These are phyloP conservation scores for Russula griseocarnosa DNA, from an alignment of 768 basidiomycete species.

Conservation along the genomic window DNA sequence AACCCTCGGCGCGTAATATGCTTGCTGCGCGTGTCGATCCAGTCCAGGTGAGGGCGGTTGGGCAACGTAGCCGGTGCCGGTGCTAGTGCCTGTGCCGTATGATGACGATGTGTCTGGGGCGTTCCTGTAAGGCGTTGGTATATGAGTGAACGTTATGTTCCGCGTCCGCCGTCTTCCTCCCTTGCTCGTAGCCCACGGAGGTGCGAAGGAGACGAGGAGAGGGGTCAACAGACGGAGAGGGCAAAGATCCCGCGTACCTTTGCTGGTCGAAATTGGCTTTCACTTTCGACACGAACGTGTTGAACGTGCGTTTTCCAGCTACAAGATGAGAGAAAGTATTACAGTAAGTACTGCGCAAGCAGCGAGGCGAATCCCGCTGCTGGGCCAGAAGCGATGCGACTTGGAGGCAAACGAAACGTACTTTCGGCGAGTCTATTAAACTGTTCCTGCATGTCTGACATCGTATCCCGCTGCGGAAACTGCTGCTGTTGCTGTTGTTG, in stretches of 20 bases:
- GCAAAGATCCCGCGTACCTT: conserved; percentile 32
- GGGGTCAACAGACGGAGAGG: not conserved
- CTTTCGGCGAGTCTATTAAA: conserved; percentile 75
- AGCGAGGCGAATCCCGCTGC: not conserved
- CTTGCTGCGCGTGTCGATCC: conserved; percentile 26
- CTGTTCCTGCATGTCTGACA: conserved; percentile 69
- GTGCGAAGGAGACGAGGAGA: not conserved
- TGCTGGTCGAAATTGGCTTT: conserved; percentile 73
- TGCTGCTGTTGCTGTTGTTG: conserved; percentile 28
- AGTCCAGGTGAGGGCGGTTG: not conserved
- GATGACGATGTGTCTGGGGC: conserved; percentile 4
- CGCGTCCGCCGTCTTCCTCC: not conserved
- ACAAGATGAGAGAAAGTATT: not conserved
- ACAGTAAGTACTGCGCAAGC: not conserved
- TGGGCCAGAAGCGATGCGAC: not conserved
- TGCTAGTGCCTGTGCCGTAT: not conserved
- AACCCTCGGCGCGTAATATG: conserved; percentile 23
- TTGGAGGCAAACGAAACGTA: conserved; percentile 39
- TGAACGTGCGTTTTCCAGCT: conserved; percentile 73
- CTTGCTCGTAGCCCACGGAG: not conserved
- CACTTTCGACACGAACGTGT: conserved; percentile 65
- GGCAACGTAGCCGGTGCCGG: not conserved
- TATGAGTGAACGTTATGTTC: not conserved
- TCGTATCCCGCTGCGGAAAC: conserved; percentile 45
- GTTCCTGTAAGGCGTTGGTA: conserved; percentile 10